Percentiles rank a stretch among this genome's conserved stretches.
These are phyloP conservation scores for Skeletonema menzelii DNA, from an alignment of 108 stramenopile genomes.

Conservation along the genomic window DNA sequence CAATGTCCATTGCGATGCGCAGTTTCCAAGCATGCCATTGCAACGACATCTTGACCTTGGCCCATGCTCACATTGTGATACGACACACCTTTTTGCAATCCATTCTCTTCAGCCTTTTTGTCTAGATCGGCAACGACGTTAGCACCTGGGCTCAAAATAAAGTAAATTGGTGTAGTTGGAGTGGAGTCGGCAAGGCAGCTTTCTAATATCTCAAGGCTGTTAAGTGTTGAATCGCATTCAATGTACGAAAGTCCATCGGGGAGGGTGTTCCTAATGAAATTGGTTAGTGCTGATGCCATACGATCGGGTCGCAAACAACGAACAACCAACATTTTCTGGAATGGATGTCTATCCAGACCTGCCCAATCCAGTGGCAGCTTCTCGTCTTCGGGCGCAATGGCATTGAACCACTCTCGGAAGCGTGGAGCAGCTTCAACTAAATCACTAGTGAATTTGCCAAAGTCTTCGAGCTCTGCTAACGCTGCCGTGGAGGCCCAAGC, in stretches of 20 bases:
- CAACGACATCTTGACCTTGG: conserved; percentile 90
- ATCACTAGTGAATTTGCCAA: conserved; percentile 76
- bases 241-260: conserved; percentile 81
- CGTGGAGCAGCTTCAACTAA: conserved; percentile 88
- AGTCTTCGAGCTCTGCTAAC: conserved; percentile 82
- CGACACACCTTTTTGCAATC: conserved; percentile 75
- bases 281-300: conserved; percentile 73
- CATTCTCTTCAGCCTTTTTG: conserved; percentile 76
- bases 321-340: conserved; percentile 92
- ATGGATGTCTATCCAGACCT: conserved; percentile 78
- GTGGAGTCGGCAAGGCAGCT: conserved; percentile 74
- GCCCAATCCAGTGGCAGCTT: conserved; percentile 94
- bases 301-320: conserved; percentile 89
- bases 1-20: conserved; percentile 92
- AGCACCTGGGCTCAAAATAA: conserved; percentile 90
- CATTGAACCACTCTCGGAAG: conserved; percentile 92
- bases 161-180: conserved; percentile 88
- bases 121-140: conserved; percentile 92
- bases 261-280: conserved; percentile 72
- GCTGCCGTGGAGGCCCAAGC: conserved; percentile 78
- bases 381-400: conserved; percentile 83
- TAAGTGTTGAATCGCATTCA: conserved; percentile 87
- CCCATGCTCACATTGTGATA: conserved; percentile 96
- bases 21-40: conserved; percentile 85
- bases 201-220: conserved; percentile 78